Evolutionary conservation across 768 basidiomycete species (phyloP), one percentile per base, ranked within the genome.

Genomic region (Pleurotus citrinopileatus): DNA sequence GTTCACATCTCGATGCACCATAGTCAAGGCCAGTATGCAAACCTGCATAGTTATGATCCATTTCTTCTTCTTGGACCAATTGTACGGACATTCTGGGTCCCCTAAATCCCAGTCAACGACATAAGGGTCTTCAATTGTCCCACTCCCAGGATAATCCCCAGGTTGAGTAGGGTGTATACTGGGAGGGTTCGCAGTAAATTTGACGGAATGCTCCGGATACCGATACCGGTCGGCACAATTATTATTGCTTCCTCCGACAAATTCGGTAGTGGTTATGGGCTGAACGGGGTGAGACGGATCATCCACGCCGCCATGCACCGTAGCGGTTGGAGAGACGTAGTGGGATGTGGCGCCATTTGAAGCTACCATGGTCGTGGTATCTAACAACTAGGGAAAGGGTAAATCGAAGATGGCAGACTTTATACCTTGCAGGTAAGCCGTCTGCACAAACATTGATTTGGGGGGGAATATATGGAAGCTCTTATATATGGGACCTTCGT

Each of bases 21-120:
- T 44, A 52, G 42, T 50, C n/a, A 29, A 17, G 12, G 50, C 25
- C 28, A 36, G 22, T 43, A 32, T 20, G 57, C 63, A 12, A 53
- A 78, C 81, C 68, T 81, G 80, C 27, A 71, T 68, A 1, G 82
- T 84, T 47, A 84, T 80, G 26, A 76, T 42, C 81, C 82, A 83
- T 66, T 77, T 80, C 42, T 67, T 66, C 15, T 60, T 28, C 34
- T 64, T 73, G 3, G 73, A 63, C 80, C 82, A 85, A 63, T 79
- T 81, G 67, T 77, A 80, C 2, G 83, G 83, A 60, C 81, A 73
- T 55, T 81, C 79, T 10, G 75, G 69, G 56, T 83, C 81, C 52
- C 73, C 64, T 3, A 65, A 55, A 44, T 73, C 70, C 82, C 81
- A 85, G 56, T 80, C 73, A 57, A 85, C 79, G 47, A 82, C 63